Evolutionary conservation across 1,284 basidiomycete genomes (phyloP), one percentile per base, ranked within the genome.

Genomic region (Omphalotus olearius): DNA sequence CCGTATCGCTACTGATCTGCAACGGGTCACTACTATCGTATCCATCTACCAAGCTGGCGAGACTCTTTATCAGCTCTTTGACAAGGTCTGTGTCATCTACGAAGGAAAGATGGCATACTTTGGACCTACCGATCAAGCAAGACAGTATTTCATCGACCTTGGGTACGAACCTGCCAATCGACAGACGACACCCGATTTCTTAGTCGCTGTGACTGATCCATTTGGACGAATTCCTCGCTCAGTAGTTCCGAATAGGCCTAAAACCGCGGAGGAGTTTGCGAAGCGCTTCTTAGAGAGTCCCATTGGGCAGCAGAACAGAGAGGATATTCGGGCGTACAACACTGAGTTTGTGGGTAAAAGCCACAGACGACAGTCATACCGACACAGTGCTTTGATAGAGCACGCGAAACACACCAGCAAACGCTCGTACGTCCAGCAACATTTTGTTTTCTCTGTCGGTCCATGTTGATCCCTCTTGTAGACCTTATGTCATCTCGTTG

Each of bases 81-180:
- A 89, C 72, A 89, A 89, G 62, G 73, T 75, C n/a, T 74, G 72
- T 54, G 66, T 77, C 9, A 67, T 77, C 37, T 71, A 75, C 59
- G 80, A 88, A 59, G 89, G 89, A 0, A 71, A 78, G 39, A 82
- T 88, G 73, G 82, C 82, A 45, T 92, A 83, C 69, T 91, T 84
- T 58, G 88, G 88, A 0, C 79, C 76, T 0, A 75, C 79, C 1
- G 66, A 64, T 38, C 66, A 76, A 38, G 89, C 88, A 0, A 78
- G 78, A 57, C 68, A 76, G 41, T 91, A 87, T 61, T 90, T 90
- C 64, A 67, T 82, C 54, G 69, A 79, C 54, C 77, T 88, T 69
- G 88, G 85, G 10, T 89, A 80, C 61, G 67, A 71, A 44, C 68
- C 71, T 0, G 66, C 69, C 9, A 61, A 69, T 41, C 67, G 81